These are phyloP conservation scores for Schizonepeta tenuifolia DNA, from an alignment of 257 asterid genomes.

Conservation along the genomic window DNA sequence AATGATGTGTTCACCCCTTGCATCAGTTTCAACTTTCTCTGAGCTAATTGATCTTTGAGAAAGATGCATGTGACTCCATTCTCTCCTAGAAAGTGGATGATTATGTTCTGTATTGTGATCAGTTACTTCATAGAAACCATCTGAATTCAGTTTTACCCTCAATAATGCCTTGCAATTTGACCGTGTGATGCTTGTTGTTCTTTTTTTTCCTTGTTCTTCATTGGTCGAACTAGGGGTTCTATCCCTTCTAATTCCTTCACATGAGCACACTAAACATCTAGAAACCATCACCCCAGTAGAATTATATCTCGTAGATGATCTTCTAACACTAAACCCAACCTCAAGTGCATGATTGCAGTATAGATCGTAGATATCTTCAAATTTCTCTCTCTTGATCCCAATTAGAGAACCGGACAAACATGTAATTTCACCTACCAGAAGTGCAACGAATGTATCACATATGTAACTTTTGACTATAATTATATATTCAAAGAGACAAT, in stretches of 20 bases:
- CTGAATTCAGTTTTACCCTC: not conserved
- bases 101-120: not conserved
- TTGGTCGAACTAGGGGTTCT: not conserved
- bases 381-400: not conserved
- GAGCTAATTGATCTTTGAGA: not conserved
- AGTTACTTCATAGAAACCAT: not conserved
- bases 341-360: slow-evolving; percentile 7
- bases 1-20: not conserved
- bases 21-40: not conserved
- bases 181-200: not conserved
- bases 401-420: not conserved
- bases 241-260: not conserved
- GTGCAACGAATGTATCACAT: not conserved
- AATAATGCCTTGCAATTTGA: not conserved
- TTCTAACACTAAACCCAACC: slow-evolving; percentile 3
- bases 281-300: not conserved
- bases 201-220: not conserved
- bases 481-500: not conserved
- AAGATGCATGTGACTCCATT: not conserved
- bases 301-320: not conserved
- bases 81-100: not conserved
- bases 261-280: not conserved
- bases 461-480: not conserved
- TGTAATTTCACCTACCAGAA: not conserved
- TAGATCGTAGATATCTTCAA: not conserved